Base-by-base conservation (phyloP, 169 alveolate species). In the Eimeria sp. region DNA sequence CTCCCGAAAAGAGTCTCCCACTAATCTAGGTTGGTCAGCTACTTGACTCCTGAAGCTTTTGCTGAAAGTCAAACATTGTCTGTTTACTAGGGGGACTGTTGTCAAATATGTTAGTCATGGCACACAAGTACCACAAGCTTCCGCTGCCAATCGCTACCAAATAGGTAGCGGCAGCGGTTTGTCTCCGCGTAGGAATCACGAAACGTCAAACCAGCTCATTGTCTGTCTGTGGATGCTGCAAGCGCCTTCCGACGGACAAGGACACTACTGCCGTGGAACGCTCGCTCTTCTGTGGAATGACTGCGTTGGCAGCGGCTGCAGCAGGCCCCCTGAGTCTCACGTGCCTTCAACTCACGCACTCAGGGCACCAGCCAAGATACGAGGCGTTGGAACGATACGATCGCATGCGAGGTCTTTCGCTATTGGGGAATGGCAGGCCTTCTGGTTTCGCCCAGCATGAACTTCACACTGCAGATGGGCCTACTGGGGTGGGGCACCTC, bases 121-220 rank as follows among this genome's bases (percentile, higher is more conserved):
- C 88, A 78, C 88, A 78, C 45, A 78, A 78, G 88, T 78, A 78
- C 88, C 91, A 83, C 91, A 54, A 83, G 91, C 91, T 83, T 51
- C 75, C 47, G 91, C 91, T 83, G 75, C 91, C 73, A 40, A 83
- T 27, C 27, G 91, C 91, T 57, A 83, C 91, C 76, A 57, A 57
- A 20, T 18, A 54, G 47, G 51, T 83, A 34, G 91, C 76, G 75
- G 75, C 47, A 61, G 40, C 91, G 91, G 91, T 57, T 57, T 47
- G 67, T 43, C 91, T 57, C 91, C 57, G 76, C 57, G 93, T 34
- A 83, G 72, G 27, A 49, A 57, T 51, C 73, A 57, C 73, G 93
- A 87, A 87, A 87, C 65, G 91, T 72, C 82, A 87, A 87, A 63
- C 82, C 82, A 87, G 93, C 78, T 87, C 93, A 87, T 63, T 87